Evolutionary conservation across 805 yeast species (phyloP), one percentile per base, ranked within the genome.

Genomic region (Peterozyma xylosa): DNA sequence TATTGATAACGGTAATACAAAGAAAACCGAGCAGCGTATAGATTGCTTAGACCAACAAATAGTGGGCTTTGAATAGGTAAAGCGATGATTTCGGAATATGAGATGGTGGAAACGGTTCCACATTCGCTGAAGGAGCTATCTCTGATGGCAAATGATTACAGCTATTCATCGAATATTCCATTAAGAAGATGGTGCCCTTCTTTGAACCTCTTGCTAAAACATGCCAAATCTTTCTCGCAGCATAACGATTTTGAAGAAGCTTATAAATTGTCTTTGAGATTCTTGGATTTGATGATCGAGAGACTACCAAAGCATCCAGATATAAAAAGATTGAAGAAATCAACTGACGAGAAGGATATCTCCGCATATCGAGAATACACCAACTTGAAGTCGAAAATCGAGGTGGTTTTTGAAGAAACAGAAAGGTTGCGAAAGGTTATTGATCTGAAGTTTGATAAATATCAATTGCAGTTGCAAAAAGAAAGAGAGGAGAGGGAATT

Each of bases 121-220:
- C 30, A 21, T 18, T 42, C 49, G 7, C 38, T 64, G 9, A 63
- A 62, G 37, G 54, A 66, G 47, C 66, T 78, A 30, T 66, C 64
- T 36, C 54, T 54, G n/a, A 74, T 68, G 53, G 84, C 83, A 4
- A 61, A 60, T 46, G 63, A 67, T 46, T 82, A 80, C 56, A 75
- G 68, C 44, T 83, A 73, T 59, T 73, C 79, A 34, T 56, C 69
- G 2, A 49, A 57, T 0, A 69, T 78, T 13, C 76, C 84, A 1
- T 55, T 80, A 42, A 65, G 66, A 38, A 59, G 74, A 17, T 81
- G 86, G 72, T 53, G 81, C 30, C 71, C 80, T 45, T 71, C 81
- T 39, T 78, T 73, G 42, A 66, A 60, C 38, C 71, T 70, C 14
- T 63, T 71, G 52, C 61, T 62, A 49, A 68, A 63, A 56, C 81